phyloP scores from a whole-genome alignment of 2,329 filamentous ascomycete species.

The Ascosphaera acerosa region DNA sequence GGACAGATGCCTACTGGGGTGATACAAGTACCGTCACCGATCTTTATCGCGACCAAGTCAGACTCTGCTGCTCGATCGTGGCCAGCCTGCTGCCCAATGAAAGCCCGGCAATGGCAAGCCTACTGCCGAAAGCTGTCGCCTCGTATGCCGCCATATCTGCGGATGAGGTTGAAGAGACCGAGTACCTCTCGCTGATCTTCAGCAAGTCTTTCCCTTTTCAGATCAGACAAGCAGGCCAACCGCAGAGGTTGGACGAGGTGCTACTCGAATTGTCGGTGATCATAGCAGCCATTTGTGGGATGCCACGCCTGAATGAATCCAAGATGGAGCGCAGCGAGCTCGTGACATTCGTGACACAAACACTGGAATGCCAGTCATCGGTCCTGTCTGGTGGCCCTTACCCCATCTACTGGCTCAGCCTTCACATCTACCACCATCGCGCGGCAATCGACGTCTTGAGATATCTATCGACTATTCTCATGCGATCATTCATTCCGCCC shows the following conservation, averaged over 20 bases:
- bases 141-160: conserved; percentile 59
- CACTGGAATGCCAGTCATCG: conserved; percentile 65
- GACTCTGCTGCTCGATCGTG: conserved; percentile 77
- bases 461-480: conserved; percentile 51
- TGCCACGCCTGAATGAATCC: conserved; percentile 46
- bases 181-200: conserved; percentile 60
- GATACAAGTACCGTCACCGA: conserved; percentile 44
- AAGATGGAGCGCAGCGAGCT: conserved; percentile 57
- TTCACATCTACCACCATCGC: conserved; percentile 80
- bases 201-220: conserved; percentile 79
- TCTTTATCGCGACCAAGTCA: conserved; percentile 80
- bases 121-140: conserved; percentile 72
- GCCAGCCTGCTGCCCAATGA: conserved; percentile 62
- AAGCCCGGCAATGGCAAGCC: conserved; percentile 59
- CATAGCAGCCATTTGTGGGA: conserved; percentile 55
- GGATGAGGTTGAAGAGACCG: conserved; percentile 32
- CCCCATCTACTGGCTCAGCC: conserved; percentile 68
- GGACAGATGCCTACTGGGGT: conserved; percentile 90
- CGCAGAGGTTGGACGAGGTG: conserved; percentile 53
- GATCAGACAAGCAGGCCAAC: conserved; percentile 34
- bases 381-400: conserved; percentile 78
- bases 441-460: conserved; percentile 69
- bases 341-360: conserved; percentile 47
- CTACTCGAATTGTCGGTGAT: conserved; percentile 74
- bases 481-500: conserved; percentile 63